Percentiles rank a stretch among this genome's conserved stretches.
phyloP scores from a whole-genome alignment of 1,284 basidiomycete genomes.

The Naganishia liquefaciens region DNA sequence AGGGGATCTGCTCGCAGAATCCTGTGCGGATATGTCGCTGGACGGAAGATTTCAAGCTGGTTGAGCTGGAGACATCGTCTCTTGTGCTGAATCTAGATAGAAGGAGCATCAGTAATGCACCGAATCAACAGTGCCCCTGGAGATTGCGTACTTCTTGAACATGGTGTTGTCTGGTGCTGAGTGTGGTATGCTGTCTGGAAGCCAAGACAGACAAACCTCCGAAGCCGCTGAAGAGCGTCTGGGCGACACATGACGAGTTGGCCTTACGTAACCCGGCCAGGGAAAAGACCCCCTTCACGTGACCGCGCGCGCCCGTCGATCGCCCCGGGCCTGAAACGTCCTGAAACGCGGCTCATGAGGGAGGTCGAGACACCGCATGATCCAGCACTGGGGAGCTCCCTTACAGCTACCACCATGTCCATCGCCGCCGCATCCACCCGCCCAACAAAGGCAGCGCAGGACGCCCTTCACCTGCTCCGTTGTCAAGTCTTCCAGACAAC shows the following conservation, averaged over 20 bases:
- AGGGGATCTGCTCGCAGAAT: conserved; percentile 81
- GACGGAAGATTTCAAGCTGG: conserved; percentile 91
- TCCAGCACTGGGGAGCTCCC: neutral
- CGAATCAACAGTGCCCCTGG: neutral
- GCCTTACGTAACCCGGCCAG: conserved; percentile 12
- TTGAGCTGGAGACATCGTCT: conserved; percentile 85
- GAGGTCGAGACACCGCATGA: too few species aligned
- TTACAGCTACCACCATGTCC: conserved; percentile 3
- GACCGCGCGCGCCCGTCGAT: neutral
- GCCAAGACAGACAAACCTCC: neutral
- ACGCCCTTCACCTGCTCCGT: conserved; percentile 38
- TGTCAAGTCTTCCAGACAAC: conserved; percentile 73
- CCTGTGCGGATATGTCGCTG: conserved; percentile 83
- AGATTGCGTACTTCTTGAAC: conserved; percentile 24
- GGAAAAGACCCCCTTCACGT: conserved; percentile 14
- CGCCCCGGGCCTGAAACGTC: neutral
- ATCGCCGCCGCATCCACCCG: conserved; percentile 14
- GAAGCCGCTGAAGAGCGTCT: too few species aligned
- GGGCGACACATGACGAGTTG: conserved; percentile 24
- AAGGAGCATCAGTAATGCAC: neutral
- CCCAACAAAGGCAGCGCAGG: conserved; percentile 15
- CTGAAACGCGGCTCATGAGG: neutral
- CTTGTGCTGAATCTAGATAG: conserved; percentile 72
- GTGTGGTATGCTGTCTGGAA: neutral
- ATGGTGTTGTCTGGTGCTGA: conserved; percentile 2